Percentiles rank a stretch among this genome's conserved stretches.
These are phyloP conservation scores for Botryotinia narcissicola DNA, from an alignment of 2,329 filamentous ascomycete species.

Conservation along the genomic window DNA sequence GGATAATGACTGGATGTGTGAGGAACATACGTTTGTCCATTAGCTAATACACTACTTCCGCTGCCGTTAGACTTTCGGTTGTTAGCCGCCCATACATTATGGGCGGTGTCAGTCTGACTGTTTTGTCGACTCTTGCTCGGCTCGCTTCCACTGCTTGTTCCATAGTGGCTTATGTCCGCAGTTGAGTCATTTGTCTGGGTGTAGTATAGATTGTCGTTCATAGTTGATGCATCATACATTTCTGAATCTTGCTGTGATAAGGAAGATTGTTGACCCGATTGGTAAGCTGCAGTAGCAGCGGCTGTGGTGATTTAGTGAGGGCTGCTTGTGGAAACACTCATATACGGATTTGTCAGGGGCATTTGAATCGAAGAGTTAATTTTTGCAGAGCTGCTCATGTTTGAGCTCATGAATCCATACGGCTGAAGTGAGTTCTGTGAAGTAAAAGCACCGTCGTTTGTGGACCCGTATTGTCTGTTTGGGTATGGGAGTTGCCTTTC, in stretches of 20 bases:
- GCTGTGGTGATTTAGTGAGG: constrained; percentile 30
- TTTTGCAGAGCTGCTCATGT: neutral
- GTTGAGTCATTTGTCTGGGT: constrained; percentile 5
- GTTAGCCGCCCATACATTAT: constrained; percentile 12
- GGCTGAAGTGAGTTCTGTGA: neutral
- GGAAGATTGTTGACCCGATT: neutral
- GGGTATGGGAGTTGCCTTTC: constrained; percentile 7
- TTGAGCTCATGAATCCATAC: constrained; percentile 6
- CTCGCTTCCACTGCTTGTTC: constrained; percentile 12
- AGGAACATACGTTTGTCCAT: neutral
- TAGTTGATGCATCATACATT: constrained; percentile 5
- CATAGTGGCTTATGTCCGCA: constrained; percentile 2
- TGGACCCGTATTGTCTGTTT: constrained; percentile 16
- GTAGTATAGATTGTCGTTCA: neutral
- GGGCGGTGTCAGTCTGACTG: constrained; percentile 16
- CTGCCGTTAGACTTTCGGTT: constrained; percentile 17
- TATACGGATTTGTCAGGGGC: constrained; percentile 26
- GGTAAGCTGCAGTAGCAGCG: constrained; percentile 12
- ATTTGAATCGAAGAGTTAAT: constrained; percentile 12
- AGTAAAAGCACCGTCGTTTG: constrained; percentile 1
- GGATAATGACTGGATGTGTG: neutral
- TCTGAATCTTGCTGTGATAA: constrained; percentile 5
- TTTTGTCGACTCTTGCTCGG: constrained; percentile 13
- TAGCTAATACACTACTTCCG: neutral
- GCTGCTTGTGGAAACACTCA: constrained; percentile 30